A percentile compares a stretch with the other conserved stretches of the same genome.
Evolutionary conservation across 306 rosid genomes (phyloP).

Genomic region (Bauhinia variegata): DNA sequence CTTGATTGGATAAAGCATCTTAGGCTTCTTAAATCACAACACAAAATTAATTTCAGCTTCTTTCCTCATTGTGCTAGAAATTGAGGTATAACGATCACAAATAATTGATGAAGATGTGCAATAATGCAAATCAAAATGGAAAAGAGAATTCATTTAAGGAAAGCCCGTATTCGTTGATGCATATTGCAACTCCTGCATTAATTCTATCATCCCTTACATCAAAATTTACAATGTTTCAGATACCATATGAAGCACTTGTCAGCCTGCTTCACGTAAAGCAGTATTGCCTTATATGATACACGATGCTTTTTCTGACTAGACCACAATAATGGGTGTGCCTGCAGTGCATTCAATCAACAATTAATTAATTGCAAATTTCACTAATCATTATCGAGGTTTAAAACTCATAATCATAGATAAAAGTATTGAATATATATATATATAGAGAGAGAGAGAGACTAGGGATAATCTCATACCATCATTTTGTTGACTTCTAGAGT

Average conservation of each 20-base stretch:
- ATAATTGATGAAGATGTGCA: slow-evolving; percentile 40
- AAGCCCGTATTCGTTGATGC: no score
- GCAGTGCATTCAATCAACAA: background rate
- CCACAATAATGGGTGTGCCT: slow-evolving; percentile 30
- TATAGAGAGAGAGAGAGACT: no score
- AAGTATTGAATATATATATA: no score
- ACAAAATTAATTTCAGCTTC: slow-evolving; percentile 28
- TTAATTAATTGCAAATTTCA: no score
- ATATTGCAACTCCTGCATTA: slow-evolving; percentile 28
- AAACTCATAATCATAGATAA: no score
- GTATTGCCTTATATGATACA: slow-evolving; percentile 16
- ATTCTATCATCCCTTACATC: slow-evolving; percentile 15
- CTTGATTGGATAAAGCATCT: slow-evolving; percentile 59
- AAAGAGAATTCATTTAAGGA: slow-evolving; percentile 24
- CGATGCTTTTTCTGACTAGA: slow-evolving; percentile 39
- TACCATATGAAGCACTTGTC: slow-evolving; percentile 35
- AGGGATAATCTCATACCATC: no score
- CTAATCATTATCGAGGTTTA: no score
- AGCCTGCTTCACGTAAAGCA: slow-evolving; percentile 24
- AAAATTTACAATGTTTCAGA: slow-evolving; percentile 17
- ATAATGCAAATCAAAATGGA: slow-evolving; percentile 44
- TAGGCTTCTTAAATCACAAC: slow-evolving; percentile 49
- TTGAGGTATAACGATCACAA: slow-evolving; percentile 23
- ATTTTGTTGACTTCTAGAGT: no score
- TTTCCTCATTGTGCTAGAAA: slow-evolving; percentile 38